Percentiles rank a stretch among this genome's conserved stretches.
phyloP scores from a whole-genome alignment of 768 basidiomycete genomes.

The Rhodocollybia butyracea region DNA sequence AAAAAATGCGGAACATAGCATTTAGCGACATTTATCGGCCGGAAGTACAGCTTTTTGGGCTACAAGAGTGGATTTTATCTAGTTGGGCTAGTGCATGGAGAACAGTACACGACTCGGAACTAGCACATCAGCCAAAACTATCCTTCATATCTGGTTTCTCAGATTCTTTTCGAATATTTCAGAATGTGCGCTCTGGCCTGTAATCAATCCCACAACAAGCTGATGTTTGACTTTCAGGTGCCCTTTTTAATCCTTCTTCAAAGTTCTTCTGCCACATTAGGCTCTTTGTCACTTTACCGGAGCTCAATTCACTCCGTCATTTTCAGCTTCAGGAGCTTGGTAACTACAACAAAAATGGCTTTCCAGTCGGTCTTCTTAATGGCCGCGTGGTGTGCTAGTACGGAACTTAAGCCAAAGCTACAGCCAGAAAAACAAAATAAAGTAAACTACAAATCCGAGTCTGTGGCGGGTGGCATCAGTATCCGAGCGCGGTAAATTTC shows the following conservation, averaged over 20 bases:
- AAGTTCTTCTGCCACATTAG: slow-evolving; percentile 70
- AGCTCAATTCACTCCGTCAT: slow-evolving; percentile 73
- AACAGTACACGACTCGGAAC: slow-evolving; percentile 56
- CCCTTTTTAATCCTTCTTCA: slow-evolving; percentile 73
- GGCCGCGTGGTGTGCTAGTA: slow-evolving; percentile 81
- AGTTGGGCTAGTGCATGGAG: slow-evolving; percentile 70
- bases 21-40: slow-evolving; percentile 75
- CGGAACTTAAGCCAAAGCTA: slow-evolving; percentile 63
- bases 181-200: slow-evolving; percentile 46
- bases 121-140: slow-evolving; percentile 37
- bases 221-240: slow-evolving; percentile 41
- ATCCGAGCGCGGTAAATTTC: slow-evolving; percentile 63
- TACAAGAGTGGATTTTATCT: slow-evolving; percentile 81
- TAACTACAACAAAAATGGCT: slow-evolving; percentile 66
- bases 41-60: slow-evolving; percentile 78
- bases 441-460: slow-evolving; percentile 46
- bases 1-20: slow-evolving; percentile 71
- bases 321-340: slow-evolving; percentile 57
- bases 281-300: slow-evolving; percentile 80
- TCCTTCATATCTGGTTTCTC: slow-evolving; percentile 55
- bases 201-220: slow-evolving; percentile 7
- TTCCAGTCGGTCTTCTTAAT: slow-evolving; percentile 85
- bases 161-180: slow-evolving; percentile 60
- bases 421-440: slow-evolving; percentile 56
- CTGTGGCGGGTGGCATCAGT: slow-evolving; percentile 54